phyloP scores from a whole-genome alignment of 371 early-diverging fungal species.

The Mucor plumbeus region DNA sequence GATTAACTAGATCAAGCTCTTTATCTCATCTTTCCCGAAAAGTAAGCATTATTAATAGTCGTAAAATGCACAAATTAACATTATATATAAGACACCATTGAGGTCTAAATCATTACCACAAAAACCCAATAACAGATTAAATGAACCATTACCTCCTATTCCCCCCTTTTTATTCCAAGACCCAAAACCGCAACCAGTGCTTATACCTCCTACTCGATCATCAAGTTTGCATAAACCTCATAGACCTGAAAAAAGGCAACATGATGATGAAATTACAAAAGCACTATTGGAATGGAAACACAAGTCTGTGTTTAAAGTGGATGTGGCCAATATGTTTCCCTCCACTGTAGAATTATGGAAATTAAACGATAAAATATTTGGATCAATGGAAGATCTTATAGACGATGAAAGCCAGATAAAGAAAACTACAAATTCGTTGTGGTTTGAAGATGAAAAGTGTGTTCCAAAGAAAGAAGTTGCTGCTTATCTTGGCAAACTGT shows the following conservation, averaged over 20 bases:
- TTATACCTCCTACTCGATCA: slow-evolving; percentile 24
- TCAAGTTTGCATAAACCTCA: slow-evolving; percentile 18
- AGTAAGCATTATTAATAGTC: background rate
- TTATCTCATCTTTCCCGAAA: slow-evolving; percentile 8
- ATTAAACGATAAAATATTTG: slow-evolving; percentile 22
- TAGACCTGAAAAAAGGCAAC: background rate
- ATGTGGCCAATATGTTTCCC: slow-evolving; percentile 25
- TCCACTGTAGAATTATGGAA: slow-evolving; percentile 20
- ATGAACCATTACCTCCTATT: background rate
- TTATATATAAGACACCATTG: background rate
- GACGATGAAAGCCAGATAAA: slow-evolving; percentile 9
- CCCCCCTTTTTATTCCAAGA: slow-evolving; percentile 9
- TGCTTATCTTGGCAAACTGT: slow-evolving; percentile 43
- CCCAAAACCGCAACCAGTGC: background rate
- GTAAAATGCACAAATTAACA: background rate
- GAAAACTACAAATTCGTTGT: slow-evolving; percentile 21
- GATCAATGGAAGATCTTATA: slow-evolving; percentile 23
- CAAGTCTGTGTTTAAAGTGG: slow-evolving; percentile 28
- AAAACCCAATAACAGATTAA: background rate
- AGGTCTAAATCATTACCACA: slow-evolving; percentile 24
- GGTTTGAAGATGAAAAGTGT: slow-evolving; percentile 34
- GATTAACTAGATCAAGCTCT: slow-evolving; percentile 19
- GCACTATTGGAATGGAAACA: slow-evolving; percentile 40
- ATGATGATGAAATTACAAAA: slow-evolving; percentile 23
- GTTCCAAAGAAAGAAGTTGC: slow-evolving; percentile 31